Evolutionary conservation across 2,329 filamentous ascomycete species (phyloP).

Genomic region (Scytalidium sp.): DNA sequence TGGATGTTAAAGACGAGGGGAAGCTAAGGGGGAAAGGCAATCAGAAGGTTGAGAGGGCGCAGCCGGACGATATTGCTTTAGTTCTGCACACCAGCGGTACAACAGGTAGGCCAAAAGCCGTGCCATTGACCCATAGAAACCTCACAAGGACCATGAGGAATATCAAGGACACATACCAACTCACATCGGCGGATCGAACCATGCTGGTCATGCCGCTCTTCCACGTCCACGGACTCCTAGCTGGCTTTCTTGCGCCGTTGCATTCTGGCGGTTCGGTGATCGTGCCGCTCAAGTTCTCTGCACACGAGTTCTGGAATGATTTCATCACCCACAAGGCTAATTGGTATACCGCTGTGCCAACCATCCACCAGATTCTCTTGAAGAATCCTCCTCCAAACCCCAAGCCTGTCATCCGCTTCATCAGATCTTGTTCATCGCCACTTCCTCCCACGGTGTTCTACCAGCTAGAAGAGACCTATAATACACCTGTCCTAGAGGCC

Average conservation of each 20-base stretch:
- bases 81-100: slow-evolving; percentile 84
- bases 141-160: slow-evolving; percentile 81
- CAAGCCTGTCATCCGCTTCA: slow-evolving; percentile 75
- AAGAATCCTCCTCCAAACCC: slow-evolving; percentile 67
- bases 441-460: slow-evolving; percentile 79
- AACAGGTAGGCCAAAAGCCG: slow-evolving; percentile 81
- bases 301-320: slow-evolving; percentile 77
- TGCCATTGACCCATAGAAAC: slow-evolving; percentile 78
- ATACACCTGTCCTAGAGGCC: slow-evolving; percentile 80
- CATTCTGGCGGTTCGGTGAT: slow-evolving; percentile 75
- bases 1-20: slow-evolving; percentile 76
- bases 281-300: slow-evolving; percentile 77
- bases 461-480: slow-evolving; percentile 71
- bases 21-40: slow-evolving; percentile 54
- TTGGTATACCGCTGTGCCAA: slow-evolving; percentile 93
- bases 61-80: slow-evolving; percentile 76
- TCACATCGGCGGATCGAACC: slow-evolving; percentile 70
- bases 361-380: slow-evolving; percentile 86
- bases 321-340: slow-evolving; percentile 73
- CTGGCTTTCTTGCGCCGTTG: slow-evolving; percentile 76
- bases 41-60: slow-evolving; percentile 48
- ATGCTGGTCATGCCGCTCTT: slow-evolving; percentile 90
- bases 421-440: slow-evolving; percentile 82
- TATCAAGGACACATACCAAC: slow-evolving; percentile 73
- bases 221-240: slow-evolving; percentile 85